phyloP scores from a whole-genome alignment of 139 green algal species.

The Yamagishiella unicocca region DNA sequence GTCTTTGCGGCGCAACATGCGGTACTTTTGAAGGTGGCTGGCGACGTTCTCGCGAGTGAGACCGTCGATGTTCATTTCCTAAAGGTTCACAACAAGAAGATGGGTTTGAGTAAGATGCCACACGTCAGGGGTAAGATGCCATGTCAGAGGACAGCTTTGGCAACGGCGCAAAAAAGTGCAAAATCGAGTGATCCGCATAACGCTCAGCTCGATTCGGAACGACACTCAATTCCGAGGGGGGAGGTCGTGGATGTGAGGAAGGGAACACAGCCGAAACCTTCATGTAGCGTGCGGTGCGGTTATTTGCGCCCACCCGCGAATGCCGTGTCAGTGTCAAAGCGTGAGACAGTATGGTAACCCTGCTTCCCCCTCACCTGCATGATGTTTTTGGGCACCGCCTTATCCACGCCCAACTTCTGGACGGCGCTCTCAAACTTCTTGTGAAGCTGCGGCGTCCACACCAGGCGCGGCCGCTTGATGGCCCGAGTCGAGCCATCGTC shows the following conservation, averaged over 20 bases:
- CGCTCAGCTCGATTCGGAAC: too few relatives aligned
- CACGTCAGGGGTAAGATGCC: too few relatives aligned
- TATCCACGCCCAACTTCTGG: constrained; percentile 76
- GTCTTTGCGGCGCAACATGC: constrained; percentile 51
- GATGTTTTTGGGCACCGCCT: constrained; percentile 92
- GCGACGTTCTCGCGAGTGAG: constrained; percentile 96
- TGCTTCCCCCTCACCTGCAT: constrained; percentile 75
- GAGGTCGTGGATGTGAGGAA: too few relatives aligned
- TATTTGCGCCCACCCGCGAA: too few relatives aligned
- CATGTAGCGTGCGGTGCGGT: too few relatives aligned
- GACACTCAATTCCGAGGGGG: too few relatives aligned
- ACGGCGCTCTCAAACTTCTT: constrained; percentile 89
- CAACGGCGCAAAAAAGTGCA: too few relatives aligned
- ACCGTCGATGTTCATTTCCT: constrained; percentile 93
- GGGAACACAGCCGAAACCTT: too few relatives aligned
- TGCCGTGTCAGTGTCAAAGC: too few relatives aligned
- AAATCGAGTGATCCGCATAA: too few relatives aligned
- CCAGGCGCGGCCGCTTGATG: constrained; percentile 82
- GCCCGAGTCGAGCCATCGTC: constrained; percentile 53
- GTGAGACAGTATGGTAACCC: background rate
- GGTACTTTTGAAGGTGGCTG: constrained; percentile 95
- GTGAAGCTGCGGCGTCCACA: constrained; percentile 95
- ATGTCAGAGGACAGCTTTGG: too few relatives aligned
- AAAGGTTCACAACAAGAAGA: constrained; percentile 9
- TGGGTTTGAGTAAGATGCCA: too few relatives aligned